Percentiles rank a stretch among this genome's conserved stretches.
Evolutionary conservation across 306 rosid genomes (phyloP).

Genomic region (Cicer yamashitae): DNA sequence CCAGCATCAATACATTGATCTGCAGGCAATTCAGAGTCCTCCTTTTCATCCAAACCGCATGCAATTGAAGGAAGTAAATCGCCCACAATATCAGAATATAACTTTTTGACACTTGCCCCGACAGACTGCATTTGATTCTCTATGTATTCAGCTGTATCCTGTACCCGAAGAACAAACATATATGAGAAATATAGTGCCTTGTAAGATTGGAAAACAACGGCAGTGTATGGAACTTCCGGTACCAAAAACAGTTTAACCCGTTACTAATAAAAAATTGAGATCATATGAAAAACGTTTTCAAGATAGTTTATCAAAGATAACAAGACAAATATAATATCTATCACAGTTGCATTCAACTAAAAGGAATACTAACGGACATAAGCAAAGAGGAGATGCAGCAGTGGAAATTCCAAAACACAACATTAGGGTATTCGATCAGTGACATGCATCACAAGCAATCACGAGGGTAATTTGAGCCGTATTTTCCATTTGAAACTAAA

Average conservation of each 20-base stretch:
- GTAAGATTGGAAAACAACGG: background rate
- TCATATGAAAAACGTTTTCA: background rate
- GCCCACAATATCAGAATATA: constrained; percentile 73
- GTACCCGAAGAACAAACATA: constrained; percentile 46
- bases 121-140: constrained; percentile 87
- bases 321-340: background rate
- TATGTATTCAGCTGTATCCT: constrained; percentile 86
- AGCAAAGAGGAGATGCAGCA: constrained; percentile 21
- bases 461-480: background rate
- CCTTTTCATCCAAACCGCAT: constrained; percentile 48
- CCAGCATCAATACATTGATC: constrained; percentile 51
- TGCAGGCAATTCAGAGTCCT: constrained; percentile 45
- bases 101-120: constrained; percentile 75
- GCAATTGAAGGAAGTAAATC: constrained; percentile 68
- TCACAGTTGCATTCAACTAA: background rate
- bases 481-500: constrained; percentile 20
- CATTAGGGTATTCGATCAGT: constrained; percentile 15
- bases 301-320: constrained; percentile 30
- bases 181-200: constrained; percentile 7
- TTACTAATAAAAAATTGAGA: constrained; percentile 7
- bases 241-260: constrained; percentile 13
- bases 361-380: background rate
- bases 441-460: constrained; percentile 13
- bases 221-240: constrained; percentile 21
- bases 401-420: background rate